Base-by-base conservation (phyloP, 2,329 filamentous ascomycete genomes). In the Curvularia lunata region DNA sequence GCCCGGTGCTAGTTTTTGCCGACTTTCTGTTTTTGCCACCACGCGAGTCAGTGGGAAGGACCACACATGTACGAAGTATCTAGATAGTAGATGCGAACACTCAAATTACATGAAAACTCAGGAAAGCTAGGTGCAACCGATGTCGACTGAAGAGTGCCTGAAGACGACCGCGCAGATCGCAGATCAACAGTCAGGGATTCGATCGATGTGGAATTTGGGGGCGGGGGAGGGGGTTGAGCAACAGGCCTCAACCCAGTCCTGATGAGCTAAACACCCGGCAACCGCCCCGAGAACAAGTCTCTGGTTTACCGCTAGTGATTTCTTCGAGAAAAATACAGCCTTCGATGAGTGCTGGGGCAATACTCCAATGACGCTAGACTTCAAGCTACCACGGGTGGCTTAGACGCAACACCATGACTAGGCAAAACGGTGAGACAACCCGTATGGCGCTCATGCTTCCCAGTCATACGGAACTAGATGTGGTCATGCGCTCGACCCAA, bases 331-430 rank as follows among this genome's bases (percentile, higher is more conserved):
- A 76, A 55, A 70, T 66, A 3, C 73, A 70, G n/a, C 74, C 73
- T 13, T 55, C 75, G n/a, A 74, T 74, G 70, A 76, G 73, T 54
- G 72, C 73, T 16, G 72, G 73, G 2, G 74, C 73, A 58, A 63
- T 68, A 63, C 4, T 19, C 10, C 19, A 30, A n/a, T 54, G 8
- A 48, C 18, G 5, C 45, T 25, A 8, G 7, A 34, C 6, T 12
- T 25, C 12, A 48, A 48, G 28, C 13, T 16, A 10, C 16, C n/a
- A 23, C 28, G 16, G 45, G 21, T 23, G 13, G 12, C 59, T 73
- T 61, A 68, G 66, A 5, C 68, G 60, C 49, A 60, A 48, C 13
- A 63, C 62, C 0, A 55, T 69, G 18, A 68, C 69, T 16, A 69
- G 70, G 43, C 66, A 70, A 38, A 70, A 72, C 23, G 66, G 66